Base-by-base conservation (phyloP, 2,329 filamentous ascomycete species). In the Monilinia vaccinii-corymbosi region DNA sequence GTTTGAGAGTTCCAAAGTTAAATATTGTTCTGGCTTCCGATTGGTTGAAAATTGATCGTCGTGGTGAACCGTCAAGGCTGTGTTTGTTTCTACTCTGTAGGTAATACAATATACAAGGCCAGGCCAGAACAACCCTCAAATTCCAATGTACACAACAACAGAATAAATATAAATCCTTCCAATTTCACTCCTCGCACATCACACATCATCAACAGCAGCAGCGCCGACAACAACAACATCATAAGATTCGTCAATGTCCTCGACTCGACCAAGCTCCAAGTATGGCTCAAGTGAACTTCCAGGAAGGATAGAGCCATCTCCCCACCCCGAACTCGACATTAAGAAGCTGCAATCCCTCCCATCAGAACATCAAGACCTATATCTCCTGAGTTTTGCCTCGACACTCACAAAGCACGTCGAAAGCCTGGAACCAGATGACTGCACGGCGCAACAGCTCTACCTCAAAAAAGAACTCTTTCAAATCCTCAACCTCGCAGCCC, bases 381-480 rank as follows among this genome's bases (percentile, higher is more conserved):
- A 94, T 74, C 82, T 99, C 64, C 81, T 99, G 62, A 95, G 87
- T 31, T 97, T 95, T 72, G 88, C 92, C 40, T 88, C 91, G 32
- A 84, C 88, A 62, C 80, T 99, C 60, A 87, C 85, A 64, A 88
- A 87, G 67, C 89, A 97, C 79, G 88, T 96, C 48, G 80, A 85
- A 58, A 78, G 78, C 18, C 81, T 97, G 50, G 82, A 85, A 57
- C 79, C 85, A 63, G 90, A 96, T 67, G 88, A 89, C 71, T 88
- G 92, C 66, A 93, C 89, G 25, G 83, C 89, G 14, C 89, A 97
- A 75, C 94, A 99, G 74, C 85, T 91, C 69, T 89, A 90, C 72
- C 81, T 99, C 68, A 97, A 97, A 76, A 92, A 89, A 73, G 91
- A 97, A 79, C 81, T 97, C 66, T 89, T 97, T 74, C 91, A 96